Evolutionary conservation across 192 early-diverging fungal genomes (phyloP), one percentile per base, ranked within the genome.

Genomic region (Phlyctochytrium arcticum): DNA sequence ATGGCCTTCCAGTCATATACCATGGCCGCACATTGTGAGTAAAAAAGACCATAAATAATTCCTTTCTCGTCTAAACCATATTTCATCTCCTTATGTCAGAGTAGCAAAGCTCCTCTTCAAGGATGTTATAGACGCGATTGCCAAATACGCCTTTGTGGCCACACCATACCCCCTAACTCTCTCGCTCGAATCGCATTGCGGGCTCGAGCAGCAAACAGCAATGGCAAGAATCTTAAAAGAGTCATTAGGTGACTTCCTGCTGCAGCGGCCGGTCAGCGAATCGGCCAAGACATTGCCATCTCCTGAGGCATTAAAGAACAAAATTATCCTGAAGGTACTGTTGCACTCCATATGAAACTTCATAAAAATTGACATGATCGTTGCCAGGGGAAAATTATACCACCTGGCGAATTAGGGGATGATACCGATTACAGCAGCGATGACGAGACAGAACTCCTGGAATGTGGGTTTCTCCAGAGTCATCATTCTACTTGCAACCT

Each of bases 181-280:
- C 50, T 92, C 90, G 12, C 66, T 96, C 5, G 94, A 96, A 71
- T 84, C 85, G 7, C 90, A 91, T 70, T 95, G 93, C 67, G 79
- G 80, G 31, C 59, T 81, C 24, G 71, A 79, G 19, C 89, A 91
- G 70, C 93, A 95, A 65, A 81, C 68, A 17, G 69, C 74, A 12
- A 90, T 94, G 87, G 93, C 91, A 4, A 65, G 36, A 8, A 86
- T 89, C 33, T 64, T 95, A 57, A 44, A 59, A 24, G 80, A 81
- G n/a, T 73, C 79, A 10, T 71, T 95, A n/a, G 91, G 89, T 5
- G 84, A 82, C 31, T 69, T 68, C 64, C 77, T 95, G 47, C 65
- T 92, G 19, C 65, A 75, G 36, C 72, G 69, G 24, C 76, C 79
- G 2, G 23, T 85, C 12, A 72, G 54, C 12, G 69, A 49, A 0